Base-by-base conservation (phyloP, 139 green algal species). In the Mesotaenium endlicherianum region DNA sequence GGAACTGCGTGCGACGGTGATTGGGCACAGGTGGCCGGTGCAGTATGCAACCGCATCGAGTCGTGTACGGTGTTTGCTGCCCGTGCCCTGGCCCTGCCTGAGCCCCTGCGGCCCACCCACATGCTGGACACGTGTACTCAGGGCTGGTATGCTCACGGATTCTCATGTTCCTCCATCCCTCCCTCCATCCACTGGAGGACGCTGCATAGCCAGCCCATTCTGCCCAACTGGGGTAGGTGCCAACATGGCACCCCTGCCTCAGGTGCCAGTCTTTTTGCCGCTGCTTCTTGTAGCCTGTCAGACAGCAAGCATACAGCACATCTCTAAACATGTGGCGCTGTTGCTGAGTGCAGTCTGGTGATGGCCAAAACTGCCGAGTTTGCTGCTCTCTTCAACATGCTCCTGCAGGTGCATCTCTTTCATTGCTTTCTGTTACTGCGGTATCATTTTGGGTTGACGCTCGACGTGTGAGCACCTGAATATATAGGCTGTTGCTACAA, bases 301-400 rank as follows among this genome's bases (percentile, higher is more conserved):
- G n/a, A n/a, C n/a, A n/a, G n/a, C n/a, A 59, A 30, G 49, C 16
- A 30, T 30, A 59, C 49, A 59, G 49, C 14, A 14, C 49, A 14
- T 59, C 16, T 30, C 49, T 59, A 16, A 59, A 30, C 49, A 30
- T 59, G 49, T 16, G 14, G 49, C 49, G 49, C 14, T 16, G 14
- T 59, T 16, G 49, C 14, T 59, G 49, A 59, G 14, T 59, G 31
- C 31, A 78, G 70, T 55, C 30, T 78, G 34, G 70, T 78, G 5
- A 64, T 78, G 70, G 70, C 70, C 16, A 78, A 78, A 53, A 78
- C 70, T n/a, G 42, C 39, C 5, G 45, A n/a, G 5, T 78, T 78
- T 78, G 70, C 70, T 55, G 5, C 4, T 5, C 34, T 47, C 34
- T 78, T 78, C 8, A 78, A 78, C 31, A 64, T 38, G 38, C 70